Conservation (phyloP, 495 filamentous ascomycete genomes). For the Aspergillus carlsbadensis region DNA sequence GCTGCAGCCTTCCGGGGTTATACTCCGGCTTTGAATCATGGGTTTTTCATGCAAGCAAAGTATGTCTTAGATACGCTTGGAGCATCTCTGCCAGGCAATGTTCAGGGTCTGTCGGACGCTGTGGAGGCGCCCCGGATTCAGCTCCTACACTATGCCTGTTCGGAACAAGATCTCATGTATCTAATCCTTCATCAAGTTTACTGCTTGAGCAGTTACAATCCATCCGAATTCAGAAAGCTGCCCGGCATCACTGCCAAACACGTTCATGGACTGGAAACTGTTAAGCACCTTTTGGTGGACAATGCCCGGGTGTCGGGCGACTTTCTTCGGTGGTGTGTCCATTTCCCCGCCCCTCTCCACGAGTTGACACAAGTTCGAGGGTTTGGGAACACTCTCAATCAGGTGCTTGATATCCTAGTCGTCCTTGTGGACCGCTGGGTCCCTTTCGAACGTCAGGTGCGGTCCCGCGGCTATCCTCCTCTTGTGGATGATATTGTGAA, state of each 20-base stretch:
- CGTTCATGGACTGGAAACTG: slow-evolving; percentile 24
- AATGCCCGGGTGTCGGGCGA: slow-evolving; percentile 31
- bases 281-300: slow-evolving; percentile 35
- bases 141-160: slow-evolving; percentile 58
- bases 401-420: slow-evolving; percentile 34
- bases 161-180: slow-evolving; percentile 58
- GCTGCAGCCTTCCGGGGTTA: not conserved
- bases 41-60: slow-evolving; percentile 18
- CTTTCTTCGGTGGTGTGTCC: slow-evolving; percentile 50
- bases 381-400: slow-evolving; percentile 26
- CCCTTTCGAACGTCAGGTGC: slow-evolving; percentile 29
- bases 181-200: slow-evolving; percentile 68
- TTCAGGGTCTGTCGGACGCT: slow-evolving; percentile 16
- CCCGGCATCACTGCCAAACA: slow-evolving; percentile 19
- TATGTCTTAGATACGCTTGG: slow-evolving; percentile 13
- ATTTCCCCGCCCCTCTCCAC: slow-evolving; percentile 46
- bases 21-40: slow-evolving; percentile 4
- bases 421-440: slow-evolving; percentile 32
- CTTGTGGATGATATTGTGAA: slow-evolving; percentile 58
- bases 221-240: slow-evolving; percentile 18
- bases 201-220: slow-evolving; percentile 45
- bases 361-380: slow-evolving; percentile 20
- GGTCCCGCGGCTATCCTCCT: slow-evolving; percentile 50
- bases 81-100: not conserved
- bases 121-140: slow-evolving; percentile 53